Evolutionary conservation across 2,329 filamentous ascomycete genomes (phyloP).

Genomic region (Ambrosiella beaveri): DNA sequence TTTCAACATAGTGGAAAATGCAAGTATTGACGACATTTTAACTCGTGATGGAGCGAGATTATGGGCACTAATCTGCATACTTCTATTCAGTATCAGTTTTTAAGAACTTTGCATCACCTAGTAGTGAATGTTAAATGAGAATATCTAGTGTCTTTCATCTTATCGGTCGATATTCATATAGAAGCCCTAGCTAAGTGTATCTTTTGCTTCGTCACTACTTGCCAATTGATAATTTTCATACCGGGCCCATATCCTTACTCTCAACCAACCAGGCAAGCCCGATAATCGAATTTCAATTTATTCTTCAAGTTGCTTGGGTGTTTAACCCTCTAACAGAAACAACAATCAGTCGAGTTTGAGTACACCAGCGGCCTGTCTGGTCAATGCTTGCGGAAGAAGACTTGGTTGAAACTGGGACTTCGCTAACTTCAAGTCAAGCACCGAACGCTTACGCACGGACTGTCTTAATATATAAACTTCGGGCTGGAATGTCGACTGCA

Average conservation of each 20-base stretch:
- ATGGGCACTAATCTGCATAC: not conserved
- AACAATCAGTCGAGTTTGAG: not conserved
- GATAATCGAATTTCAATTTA: conserved; percentile 1
- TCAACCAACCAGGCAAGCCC: not conserved
- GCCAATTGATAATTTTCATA: not conserved
- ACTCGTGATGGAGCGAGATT: not conserved
- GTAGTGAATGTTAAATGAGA: not conserved
- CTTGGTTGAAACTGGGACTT: conserved; percentile 1
- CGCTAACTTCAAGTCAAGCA: not conserved
- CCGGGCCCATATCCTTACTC: not conserved
- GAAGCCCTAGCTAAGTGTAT: not conserved
- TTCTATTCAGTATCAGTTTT: too few species aligned
- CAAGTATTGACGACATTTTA: not conserved
- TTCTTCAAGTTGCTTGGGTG: not conserved
- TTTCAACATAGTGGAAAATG: not conserved
- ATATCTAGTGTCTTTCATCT: not conserved
- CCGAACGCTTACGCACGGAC: not conserved
- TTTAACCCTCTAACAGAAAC: not conserved
- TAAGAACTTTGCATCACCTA: too few species aligned
- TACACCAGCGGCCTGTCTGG: not conserved
- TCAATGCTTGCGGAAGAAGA: not conserved
- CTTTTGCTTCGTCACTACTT: not conserved
- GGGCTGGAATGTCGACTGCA: not conserved
- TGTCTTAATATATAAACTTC: not conserved
- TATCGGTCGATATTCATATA: not conserved